Conservation (phyloP, 345 rosid species). For the Rubroshorea leprosula region DNA sequence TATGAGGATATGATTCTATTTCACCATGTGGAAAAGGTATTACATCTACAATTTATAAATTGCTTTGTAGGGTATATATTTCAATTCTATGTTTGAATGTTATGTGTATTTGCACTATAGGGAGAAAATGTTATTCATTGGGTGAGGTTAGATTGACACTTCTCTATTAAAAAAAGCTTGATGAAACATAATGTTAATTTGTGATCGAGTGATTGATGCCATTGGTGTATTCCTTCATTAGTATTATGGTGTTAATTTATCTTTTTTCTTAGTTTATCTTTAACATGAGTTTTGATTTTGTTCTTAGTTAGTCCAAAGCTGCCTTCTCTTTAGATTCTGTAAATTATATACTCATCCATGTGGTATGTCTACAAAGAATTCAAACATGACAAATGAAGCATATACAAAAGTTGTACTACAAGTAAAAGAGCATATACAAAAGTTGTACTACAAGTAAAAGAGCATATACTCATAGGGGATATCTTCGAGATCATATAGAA, state of each 20-base stretch:
- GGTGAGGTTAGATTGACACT: conserved; percentile 47
- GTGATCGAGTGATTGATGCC: conserved; percentile 33
- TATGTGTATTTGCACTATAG: conserved; percentile 27
- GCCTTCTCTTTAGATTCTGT: conserved; percentile 47
- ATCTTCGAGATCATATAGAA: conserved; percentile 81
- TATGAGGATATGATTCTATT: conserved; percentile 72
- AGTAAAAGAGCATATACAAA: conserved; percentile 77
- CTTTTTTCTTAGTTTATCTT: conserved; percentile 1
- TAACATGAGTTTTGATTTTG: conserved; percentile 8
- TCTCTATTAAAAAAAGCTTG: conserved; percentile 48
- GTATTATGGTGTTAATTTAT: not conserved
- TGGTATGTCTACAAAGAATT: conserved; percentile 52
- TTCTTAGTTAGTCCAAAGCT: conserved; percentile 44
- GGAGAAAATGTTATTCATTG: conserved; percentile 52
- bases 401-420: conserved; percentile 55
- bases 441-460: conserved; percentile 67
- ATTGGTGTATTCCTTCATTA: too few species aligned
- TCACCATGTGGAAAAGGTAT: conserved; percentile 89
- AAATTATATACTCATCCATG: conserved; percentile 47
- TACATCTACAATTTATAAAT: not conserved
- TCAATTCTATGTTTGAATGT: too few species aligned
- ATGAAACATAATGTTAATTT: conserved; percentile 34
- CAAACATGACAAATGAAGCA: conserved; percentile 65
- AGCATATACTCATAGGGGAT: conserved; percentile 82
- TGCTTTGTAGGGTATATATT: not conserved